Evolutionary conservation across 225 moss, liverwort and hornwort genomes (phyloP), one percentile per base, ranked within the genome.

Genomic region (Bryoerythrophyllum caledonicum): DNA sequence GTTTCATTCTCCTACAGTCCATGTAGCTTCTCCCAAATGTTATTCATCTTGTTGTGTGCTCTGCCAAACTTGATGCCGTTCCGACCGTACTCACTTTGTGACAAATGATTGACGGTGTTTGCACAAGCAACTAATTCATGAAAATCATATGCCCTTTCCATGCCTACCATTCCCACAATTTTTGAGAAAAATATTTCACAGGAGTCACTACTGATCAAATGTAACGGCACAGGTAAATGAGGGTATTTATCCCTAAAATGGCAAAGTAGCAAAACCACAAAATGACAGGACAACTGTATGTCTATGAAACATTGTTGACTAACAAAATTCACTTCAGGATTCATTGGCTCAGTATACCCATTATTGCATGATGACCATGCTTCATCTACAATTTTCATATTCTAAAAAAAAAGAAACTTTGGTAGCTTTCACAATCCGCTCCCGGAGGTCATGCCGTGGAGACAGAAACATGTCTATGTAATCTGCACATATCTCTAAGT

Each of bases 81-180:
- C 2, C 54, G 1, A 2, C 53, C n/a, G 12, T 28, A 69, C 2
- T 69, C 69, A 3, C 17, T 19, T 2, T 4, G 5, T 7, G 20
- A 7, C 0, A 62, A 5, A 0, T 16, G 1, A 6, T 54, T 69
- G 2, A 69, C 3, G 1, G 34, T 54, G 4, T 69, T 69, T 2
- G 69, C 54, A 14, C 0, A 27, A 3, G 51, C 21, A 1, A 78
- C 9, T 4, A 72, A 21, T 40, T 71, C 63, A 0, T 64, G 53
- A 40, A 78, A 78, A 41, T 78, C 21, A 28, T 78, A 74, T 20
- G 57, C 72, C 1, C 7, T 7, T 10, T 74, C 74, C 1, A 73
- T 2, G 1, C 67, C 74, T 0, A 27, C 43, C 65, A 79, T 79
- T 0, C 65, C 38, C 1, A 57, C 59, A 48, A 67, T 72, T 38